phyloP scores from a whole-genome alignment of 2,329 filamentous ascomycete species.

The Cadophora sp. region DNA sequence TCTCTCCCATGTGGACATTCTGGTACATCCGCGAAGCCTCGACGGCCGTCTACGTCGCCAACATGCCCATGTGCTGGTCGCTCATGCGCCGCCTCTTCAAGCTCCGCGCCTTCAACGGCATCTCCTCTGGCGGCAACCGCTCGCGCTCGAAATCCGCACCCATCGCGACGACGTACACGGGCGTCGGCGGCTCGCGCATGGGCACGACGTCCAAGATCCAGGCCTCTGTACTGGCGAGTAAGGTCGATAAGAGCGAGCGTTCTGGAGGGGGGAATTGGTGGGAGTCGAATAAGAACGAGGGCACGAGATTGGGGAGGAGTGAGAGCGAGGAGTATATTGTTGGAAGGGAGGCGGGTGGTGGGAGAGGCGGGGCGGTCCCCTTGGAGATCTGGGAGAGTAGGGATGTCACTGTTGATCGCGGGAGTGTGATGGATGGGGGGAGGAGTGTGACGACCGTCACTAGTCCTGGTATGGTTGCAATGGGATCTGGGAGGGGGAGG shows the following conservation, averaged over 20 bases:
- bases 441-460: background rate
- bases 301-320: slow-evolving; percentile 23
- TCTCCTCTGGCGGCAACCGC: slow-evolving; percentile 23
- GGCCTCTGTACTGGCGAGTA: slow-evolving; percentile 1
- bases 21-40: slow-evolving; percentile 62
- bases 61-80: slow-evolving; percentile 60
- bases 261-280: slow-evolving; percentile 28
- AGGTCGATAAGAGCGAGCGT: slow-evolving; percentile 1
- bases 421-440: slow-evolving; percentile 22
- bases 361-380: slow-evolving; percentile 23
- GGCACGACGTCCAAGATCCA: background rate
- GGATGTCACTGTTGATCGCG: slow-evolving; percentile 34
- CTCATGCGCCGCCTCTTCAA: slow-evolving; percentile 53
- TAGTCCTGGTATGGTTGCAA: background rate
- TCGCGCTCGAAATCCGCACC: slow-evolving; percentile 28
- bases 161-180: slow-evolving; percentile 24
- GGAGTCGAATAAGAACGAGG: slow-evolving; percentile 26
- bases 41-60: slow-evolving; percentile 59
- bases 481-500: background rate
- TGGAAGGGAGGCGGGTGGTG: background rate
- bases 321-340: slow-evolving; percentile 39
- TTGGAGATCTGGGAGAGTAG: slow-evolving; percentile 39
- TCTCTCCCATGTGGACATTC: slow-evolving; percentile 46
- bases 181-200: background rate
- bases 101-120: slow-evolving; percentile 37